A percentile compares a stretch with the other conserved stretches of the same genome.
phyloP scores from a whole-genome alignment of 2,329 filamentous ascomycete genomes.

The Hypoxylon sp. region DNA sequence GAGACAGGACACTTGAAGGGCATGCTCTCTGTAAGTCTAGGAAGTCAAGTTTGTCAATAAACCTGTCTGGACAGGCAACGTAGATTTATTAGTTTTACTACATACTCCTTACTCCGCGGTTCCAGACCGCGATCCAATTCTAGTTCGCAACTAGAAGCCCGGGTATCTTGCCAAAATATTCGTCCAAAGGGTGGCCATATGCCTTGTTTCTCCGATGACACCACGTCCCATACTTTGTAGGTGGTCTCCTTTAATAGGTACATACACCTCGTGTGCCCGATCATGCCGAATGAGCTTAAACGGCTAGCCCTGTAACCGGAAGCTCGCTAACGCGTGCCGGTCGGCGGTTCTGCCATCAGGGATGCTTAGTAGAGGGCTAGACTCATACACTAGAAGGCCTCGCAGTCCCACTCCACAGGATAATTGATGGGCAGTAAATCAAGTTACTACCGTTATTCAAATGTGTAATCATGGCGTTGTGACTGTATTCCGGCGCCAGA shows the following conservation, averaged over 20 bases:
- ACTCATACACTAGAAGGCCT: neutral
- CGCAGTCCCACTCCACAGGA: neutral
- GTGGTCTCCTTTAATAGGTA: neutral
- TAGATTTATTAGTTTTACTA: slow-evolving; percentile 3
- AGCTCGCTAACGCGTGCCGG: neutral
- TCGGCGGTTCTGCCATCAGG: neutral
- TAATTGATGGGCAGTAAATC: neutral
- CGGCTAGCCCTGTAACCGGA: neutral
- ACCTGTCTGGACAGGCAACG: neutral
- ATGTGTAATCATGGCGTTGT: neutral
- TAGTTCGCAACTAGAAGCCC: neutral
- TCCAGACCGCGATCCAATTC: neutral
- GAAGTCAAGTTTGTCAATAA: neutral
- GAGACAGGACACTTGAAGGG: neutral
- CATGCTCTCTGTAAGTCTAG: neutral
- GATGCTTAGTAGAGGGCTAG: neutral
- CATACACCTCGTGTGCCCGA: neutral
- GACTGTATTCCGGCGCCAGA: neutral
- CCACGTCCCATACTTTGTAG: neutral
- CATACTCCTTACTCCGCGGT: neutral
- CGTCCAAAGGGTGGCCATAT: neutral
- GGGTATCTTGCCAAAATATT: slow-evolving; percentile 10
- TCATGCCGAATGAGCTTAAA: neutral
- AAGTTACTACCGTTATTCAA: neutral
- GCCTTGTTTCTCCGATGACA: neutral